phyloP scores from a whole-genome alignment of 148 eudicot genomes.

The Suaeda aralocaspica region DNA sequence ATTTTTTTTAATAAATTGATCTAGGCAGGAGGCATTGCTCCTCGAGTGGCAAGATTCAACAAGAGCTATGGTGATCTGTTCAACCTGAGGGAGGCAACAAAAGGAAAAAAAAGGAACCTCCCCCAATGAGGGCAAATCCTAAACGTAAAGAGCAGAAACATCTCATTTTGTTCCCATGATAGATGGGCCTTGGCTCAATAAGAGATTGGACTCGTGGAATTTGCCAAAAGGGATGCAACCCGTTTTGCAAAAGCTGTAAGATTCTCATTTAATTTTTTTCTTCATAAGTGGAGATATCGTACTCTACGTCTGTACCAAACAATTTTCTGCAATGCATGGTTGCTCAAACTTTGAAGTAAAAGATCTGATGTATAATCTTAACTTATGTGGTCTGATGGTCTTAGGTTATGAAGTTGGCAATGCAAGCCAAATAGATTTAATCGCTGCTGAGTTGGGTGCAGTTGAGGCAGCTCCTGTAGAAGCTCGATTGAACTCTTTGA shows the following conservation, averaged over 20 bases:
- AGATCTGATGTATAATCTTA: not conserved
- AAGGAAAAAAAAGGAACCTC: slow-evolving; percentile 79
- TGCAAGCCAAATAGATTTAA: slow-evolving; percentile 71
- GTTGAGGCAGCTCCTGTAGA: slow-evolving; percentile 87
- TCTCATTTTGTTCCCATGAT: slow-evolving; percentile 57
- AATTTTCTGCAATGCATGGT: no score
- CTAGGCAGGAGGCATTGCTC: slow-evolving; percentile 80
- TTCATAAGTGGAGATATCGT: not conserved
- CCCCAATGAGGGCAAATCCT: slow-evolving; percentile 42
- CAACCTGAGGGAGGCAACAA: slow-evolving; percentile 60
- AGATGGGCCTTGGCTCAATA: slow-evolving; percentile 90
- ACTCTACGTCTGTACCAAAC: no score
- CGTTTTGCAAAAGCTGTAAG: slow-evolving; percentile 90
- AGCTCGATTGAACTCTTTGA: slow-evolving; percentile 91
- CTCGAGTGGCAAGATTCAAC: slow-evolving; percentile 84
- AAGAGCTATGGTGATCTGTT: slow-evolving; percentile 77
- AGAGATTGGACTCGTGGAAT: slow-evolving; percentile 94
- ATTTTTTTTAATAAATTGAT: not conserved
- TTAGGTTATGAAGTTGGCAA: slow-evolving; percentile 94
- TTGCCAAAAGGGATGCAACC: slow-evolving; percentile 95
- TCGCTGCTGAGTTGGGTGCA: slow-evolving; percentile 81
- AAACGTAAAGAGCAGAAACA: slow-evolving; percentile 80
- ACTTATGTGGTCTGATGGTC: slow-evolving; percentile 2
- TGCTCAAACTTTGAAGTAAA: no score
- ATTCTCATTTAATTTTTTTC: not conserved